Evolutionary conservation across 371 early-diverging fungal genomes (phyloP), one percentile per base, ranked within the genome.

Genomic region (Blyttiomyces sp.): DNA sequence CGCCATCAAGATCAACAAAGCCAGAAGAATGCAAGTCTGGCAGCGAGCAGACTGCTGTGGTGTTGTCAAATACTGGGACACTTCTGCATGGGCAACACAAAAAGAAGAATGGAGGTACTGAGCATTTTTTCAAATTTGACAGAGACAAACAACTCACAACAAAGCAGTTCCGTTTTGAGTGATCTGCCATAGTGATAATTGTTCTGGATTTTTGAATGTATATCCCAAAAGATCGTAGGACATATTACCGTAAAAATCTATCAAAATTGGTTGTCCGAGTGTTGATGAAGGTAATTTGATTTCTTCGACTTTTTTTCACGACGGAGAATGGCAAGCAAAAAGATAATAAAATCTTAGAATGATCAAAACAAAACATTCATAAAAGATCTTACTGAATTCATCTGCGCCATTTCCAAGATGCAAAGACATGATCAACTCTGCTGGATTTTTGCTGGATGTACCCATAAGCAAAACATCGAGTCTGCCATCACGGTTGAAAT

Each of bases 1-100:
- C 96, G 27, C 95, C 95, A 64, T 95, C 78, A 26, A 95, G 62
- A 70, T 95, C 96, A 0, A 94, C 69, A 74, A 94, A 93, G 0
- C 92, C 94, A 68, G 87, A 93, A 0, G 92, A 92, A 67, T 95
- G 93, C 4, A 90, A 91, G 53, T 82, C 67, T 9, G 88, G 69
- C 36, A 89, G 81, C 30, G 57, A 70, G 72, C 96, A 95, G 28
- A 78, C 45, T 4, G 36, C 26, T 36, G 1, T 32, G 5, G 16
- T 23, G n/a, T n/a, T n/a, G n/a, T n/a, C n/a, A n/a, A n/a, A n/a
- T n/a, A n/a, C n/a, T n/a, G n/a, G n/a, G n/a, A n/a, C n/a, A n/a
- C n/a, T n/a, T n/a, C n/a, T n/a, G n/a, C n/a, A n/a, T n/a, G n/a
- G n/a, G n/a, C n/a, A n/a, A n/a, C n/a, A n/a, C n/a, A n/a, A n/a